Conservation (phyloP, 1,284 basidiomycete genomes). For the Naganishia sp. region DNA sequence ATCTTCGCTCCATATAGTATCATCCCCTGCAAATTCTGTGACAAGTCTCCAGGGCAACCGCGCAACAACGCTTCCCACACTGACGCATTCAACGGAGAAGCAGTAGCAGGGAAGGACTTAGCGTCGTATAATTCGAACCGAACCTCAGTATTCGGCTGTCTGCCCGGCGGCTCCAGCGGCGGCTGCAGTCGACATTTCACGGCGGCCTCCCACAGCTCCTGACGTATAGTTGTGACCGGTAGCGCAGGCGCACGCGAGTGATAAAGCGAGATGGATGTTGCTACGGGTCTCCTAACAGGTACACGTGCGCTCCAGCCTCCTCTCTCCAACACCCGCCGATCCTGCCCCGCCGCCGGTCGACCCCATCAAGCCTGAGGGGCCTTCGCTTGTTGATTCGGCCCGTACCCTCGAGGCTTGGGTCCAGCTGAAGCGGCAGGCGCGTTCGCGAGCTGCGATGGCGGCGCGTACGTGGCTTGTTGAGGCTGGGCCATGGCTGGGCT, state of each 20-base stretch:
- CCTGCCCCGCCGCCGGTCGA: not conserved
- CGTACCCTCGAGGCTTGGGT: not conserved
- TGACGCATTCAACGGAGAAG: not conserved
- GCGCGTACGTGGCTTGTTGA: too few species aligned
- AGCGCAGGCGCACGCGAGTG: not conserved
- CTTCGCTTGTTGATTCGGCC: not conserved
- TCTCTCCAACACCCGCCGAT: not conserved
- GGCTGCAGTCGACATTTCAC: not conserved
- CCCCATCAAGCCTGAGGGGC: not conserved
- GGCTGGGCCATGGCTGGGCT: too few species aligned
- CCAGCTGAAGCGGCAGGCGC: too few species aligned
- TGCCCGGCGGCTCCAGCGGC: not conserved
- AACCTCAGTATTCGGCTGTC: constrained; percentile 4
- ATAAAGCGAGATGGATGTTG: not conserved
- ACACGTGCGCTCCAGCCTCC: not conserved
- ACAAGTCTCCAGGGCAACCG: constrained; percentile 51
- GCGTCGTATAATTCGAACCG: constrained; percentile 1
- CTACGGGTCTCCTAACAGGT: not conserved
- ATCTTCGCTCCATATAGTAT: constrained; percentile 48
- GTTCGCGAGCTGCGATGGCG: too few species aligned
- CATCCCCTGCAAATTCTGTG: constrained; percentile 45
- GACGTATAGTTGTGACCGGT: not conserved
- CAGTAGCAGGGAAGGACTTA: not conserved
- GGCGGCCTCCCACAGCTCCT: not conserved
- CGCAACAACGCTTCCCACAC: constrained; percentile 44